Base-by-base conservation (phyloP, 768 basidiomycete genomes). In the Leccinum truebloodii region DNA sequence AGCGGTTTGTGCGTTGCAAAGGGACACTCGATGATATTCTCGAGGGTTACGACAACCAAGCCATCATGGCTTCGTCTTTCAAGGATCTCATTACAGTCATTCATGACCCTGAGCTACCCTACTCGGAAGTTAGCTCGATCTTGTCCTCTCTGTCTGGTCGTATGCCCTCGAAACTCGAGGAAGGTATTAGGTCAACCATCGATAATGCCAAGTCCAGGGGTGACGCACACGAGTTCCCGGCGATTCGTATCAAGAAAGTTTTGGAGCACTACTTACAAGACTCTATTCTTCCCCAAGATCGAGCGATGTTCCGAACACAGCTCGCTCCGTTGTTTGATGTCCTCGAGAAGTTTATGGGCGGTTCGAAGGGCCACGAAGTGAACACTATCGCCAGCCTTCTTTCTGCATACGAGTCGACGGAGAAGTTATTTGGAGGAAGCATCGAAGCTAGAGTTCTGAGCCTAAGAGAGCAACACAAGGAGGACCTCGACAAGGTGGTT, bases 21-120 rank as follows among this genome's bases (percentile, higher is more conserved):
- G 83, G 84, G 63, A 82, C 89, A 58, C 81, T 99, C 55, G 86
- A 88, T 73, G 94, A 98, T 76, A 95, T 97, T 67, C 83, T 99
- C 61, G 92, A 94, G 59, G 97, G 97, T 39, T 99, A 90, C 76
- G 97, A 99, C 77, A 98, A 98, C 77, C 92, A 94, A 70, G 89
- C 94, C 6, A 81, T 92, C 65, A 94, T 98, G 90, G 81, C 83
- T 20, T 76, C 87, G 5, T 92, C 93, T 12, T 80, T 98, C 70
- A 95, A 94, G 74, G 90, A 94, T 50, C 87, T 99, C 59, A 80
- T 93, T 67, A 79, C 86, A 39, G 86, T 93, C 44, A 83, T 99
- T 35, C 87, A 89, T 61, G 83, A 95, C 68, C 84, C 89, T 6
- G 91, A 92, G 63, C 86, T 98, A 28, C 95, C 97, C 0, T 98